Evolutionary conservation across 2,329 filamentous ascomycete genomes (phyloP).

Genomic region (Simplicillium aogashimaense): DNA sequence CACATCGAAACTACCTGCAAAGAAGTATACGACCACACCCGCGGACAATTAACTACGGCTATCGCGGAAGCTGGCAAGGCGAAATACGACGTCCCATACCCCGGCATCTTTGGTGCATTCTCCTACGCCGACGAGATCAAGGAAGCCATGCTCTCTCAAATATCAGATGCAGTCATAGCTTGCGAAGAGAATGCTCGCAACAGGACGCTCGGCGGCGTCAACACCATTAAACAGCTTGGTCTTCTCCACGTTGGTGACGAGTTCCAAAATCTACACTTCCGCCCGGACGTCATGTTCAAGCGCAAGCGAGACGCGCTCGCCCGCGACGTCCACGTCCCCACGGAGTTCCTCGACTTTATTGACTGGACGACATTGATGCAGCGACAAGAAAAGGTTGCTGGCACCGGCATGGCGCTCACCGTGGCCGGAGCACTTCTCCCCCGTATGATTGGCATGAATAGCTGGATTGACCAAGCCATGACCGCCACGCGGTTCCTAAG

Average conservation of each 20-base stretch:
- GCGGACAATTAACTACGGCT: constrained; percentile 61
- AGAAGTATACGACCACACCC: constrained; percentile 76
- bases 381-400: constrained; percentile 86
- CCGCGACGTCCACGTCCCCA: constrained; percentile 75
- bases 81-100: constrained; percentile 76
- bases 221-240: constrained; percentile 79
- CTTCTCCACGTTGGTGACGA: constrained; percentile 81
- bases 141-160: constrained; percentile 80
- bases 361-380: constrained; percentile 77
- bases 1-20: constrained; percentile 79
- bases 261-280: constrained; percentile 78
- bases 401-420: constrained; percentile 90
- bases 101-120: constrained; percentile 75
- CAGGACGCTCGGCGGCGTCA: constrained; percentile 72
- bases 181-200: constrained; percentile 82
- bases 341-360: constrained; percentile 89
- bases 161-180: constrained; percentile 63
- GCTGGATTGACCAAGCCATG: constrained; percentile 82
- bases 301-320: constrained; percentile 72
- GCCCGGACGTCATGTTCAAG: constrained; percentile 88
- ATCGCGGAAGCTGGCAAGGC: constrained; percentile 69
- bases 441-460: constrained; percentile 69
- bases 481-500: constrained; percentile 74
- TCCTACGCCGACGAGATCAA: constrained; percentile 91
- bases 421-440: constrained; percentile 78